phyloP scores from a whole-genome alignment of 371 early-diverging fungal genomes.

The Mucor piriformis region DNA sequence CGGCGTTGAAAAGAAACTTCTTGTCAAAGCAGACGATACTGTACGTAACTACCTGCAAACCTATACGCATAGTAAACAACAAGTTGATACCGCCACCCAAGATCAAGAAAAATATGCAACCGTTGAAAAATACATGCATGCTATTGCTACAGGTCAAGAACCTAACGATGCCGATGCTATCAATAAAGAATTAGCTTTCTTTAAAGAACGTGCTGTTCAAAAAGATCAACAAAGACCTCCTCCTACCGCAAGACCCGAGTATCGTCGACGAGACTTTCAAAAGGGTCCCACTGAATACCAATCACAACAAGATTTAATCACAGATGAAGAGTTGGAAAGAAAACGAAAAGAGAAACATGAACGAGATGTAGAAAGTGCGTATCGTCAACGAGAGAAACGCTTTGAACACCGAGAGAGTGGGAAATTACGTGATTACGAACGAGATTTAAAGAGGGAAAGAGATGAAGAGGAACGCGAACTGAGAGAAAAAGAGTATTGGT shows the following conservation, averaged over 20 bases:
- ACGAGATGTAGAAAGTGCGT: conserved; percentile 67
- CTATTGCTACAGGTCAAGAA: conserved; percentile 47
- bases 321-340: conserved; percentile 74
- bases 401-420: conserved; percentile 64
- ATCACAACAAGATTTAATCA: conserved; percentile 16
- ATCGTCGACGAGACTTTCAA: conserved; percentile 34
- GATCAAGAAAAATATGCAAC: conserved; percentile 15
- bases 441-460: conserved; percentile 51
- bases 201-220: conserved; percentile 66
- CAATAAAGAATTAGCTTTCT: conserved; percentile 64
- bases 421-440: conserved; percentile 58
- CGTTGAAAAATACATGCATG: conserved; percentile 21
- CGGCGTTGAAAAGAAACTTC: conserved; percentile 57
- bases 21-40: conserved; percentile 77
- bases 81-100: conserved; percentile 14
- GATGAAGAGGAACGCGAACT: conserved; percentile 52
- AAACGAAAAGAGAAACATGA: conserved; percentile 66
- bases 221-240: conserved; percentile 48
- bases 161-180: conserved; percentile 44
- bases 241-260: conserved; percentile 1
- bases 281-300: conserved; percentile 19
- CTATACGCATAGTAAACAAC: conserved; percentile 51
- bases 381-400: conserved; percentile 69
- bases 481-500: conserved; percentile 55
- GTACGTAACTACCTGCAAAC: conserved; percentile 67